phyloP scores from a whole-genome alignment of 2,329 filamentous ascomycete species.

The Eutypella sp. region DNA sequence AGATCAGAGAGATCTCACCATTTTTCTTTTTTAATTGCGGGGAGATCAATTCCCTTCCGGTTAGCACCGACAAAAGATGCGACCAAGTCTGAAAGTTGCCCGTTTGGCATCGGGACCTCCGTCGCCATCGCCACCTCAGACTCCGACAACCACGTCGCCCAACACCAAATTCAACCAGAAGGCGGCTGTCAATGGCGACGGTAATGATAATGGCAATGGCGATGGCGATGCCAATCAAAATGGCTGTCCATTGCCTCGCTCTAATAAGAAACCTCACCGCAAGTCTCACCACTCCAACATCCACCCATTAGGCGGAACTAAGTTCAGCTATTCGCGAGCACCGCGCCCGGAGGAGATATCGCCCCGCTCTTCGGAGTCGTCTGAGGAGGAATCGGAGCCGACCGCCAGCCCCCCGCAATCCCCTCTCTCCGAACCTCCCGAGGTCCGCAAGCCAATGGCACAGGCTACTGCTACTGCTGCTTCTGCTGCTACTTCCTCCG shows the following conservation, averaged over 20 bases:
- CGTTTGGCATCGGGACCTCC: constrained; percentile 27
- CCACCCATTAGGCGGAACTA: constrained; percentile 26
- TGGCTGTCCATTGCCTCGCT: constrained; percentile 13
- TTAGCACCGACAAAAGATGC: constrained; percentile 21
- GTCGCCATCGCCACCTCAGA: constrained; percentile 33
- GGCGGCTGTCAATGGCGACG: constrained; percentile 22
- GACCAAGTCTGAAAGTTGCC: constrained; percentile 23
- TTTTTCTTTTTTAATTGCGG: too few relatives aligned
- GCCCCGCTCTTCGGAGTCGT: constrained; percentile 25
- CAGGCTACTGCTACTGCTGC: constrained; percentile 11
- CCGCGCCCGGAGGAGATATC: constrained; percentile 27
- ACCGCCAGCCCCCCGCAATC: constrained; percentile 23
- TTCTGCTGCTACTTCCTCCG: constrained; percentile 1
- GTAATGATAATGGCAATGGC: too few relatives aligned
- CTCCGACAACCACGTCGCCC: constrained; percentile 31
- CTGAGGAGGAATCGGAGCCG: constrained; percentile 20
- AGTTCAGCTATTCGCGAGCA: constrained; percentile 24
- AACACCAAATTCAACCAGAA: constrained; percentile 21
- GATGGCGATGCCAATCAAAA: constrained; percentile 21
- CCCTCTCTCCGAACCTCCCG: constrained; percentile 20
- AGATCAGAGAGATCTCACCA: constrained; percentile 15
- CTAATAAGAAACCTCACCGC: constrained; percentile 20
- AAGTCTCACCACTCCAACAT: constrained; percentile 26
- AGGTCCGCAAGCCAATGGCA: constrained; percentile 14
- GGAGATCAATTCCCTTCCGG: constrained; percentile 19